Conservation (phyloP, 192 early-diverging fungal species). For the Podila epicladia region DNA sequence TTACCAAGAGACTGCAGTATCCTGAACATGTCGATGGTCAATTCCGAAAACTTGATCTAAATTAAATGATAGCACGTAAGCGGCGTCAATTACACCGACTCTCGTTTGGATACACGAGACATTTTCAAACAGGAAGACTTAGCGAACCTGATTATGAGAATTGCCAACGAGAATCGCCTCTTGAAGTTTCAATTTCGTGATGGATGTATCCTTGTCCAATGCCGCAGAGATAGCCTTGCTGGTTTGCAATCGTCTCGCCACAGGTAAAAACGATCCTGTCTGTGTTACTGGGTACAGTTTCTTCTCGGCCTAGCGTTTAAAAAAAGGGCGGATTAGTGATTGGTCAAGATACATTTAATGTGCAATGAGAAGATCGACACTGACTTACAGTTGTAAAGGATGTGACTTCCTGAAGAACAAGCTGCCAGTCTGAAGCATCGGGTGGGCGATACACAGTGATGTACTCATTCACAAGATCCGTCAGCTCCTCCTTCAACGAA, state of each 20-base stretch:
- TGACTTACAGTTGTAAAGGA: conserved; percentile 84
- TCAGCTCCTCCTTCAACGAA: conserved; percentile 86
- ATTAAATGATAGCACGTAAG: not conserved
- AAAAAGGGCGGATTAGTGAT: not conserved
- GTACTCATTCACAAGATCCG: conserved; percentile 88
- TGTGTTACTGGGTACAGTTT: conserved; percentile 73
- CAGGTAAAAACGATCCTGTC: conserved; percentile 58
- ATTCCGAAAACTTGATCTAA: conserved; percentile 96
- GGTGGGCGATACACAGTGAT: conserved; percentile 84
- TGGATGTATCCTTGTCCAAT: conserved; percentile 67
- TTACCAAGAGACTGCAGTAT: conserved; percentile 91
- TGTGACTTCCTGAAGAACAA: conserved; percentile 79
- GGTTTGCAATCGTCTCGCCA: conserved; percentile 62
- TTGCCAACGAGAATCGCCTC: conserved; percentile 98
- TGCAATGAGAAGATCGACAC: not conserved
- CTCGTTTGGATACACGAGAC: too few relatives aligned
- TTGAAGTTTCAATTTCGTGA: conserved; percentile 75
- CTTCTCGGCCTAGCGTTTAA: conserved; percentile 72
- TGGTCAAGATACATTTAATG: not conserved
- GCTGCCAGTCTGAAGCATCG: conserved; percentile 92
- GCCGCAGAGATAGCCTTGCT: conserved; percentile 47
- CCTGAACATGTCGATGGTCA: conserved; percentile 97
- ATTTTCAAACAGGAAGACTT: not conserved
- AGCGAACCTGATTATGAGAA: conserved; percentile 78
- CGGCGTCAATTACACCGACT: not conserved